These are phyloP conservation scores for Fusarium pseudograminearum DNA, from an alignment of 2,329 filamentous ascomycete species.

Conservation along the genomic window DNA sequence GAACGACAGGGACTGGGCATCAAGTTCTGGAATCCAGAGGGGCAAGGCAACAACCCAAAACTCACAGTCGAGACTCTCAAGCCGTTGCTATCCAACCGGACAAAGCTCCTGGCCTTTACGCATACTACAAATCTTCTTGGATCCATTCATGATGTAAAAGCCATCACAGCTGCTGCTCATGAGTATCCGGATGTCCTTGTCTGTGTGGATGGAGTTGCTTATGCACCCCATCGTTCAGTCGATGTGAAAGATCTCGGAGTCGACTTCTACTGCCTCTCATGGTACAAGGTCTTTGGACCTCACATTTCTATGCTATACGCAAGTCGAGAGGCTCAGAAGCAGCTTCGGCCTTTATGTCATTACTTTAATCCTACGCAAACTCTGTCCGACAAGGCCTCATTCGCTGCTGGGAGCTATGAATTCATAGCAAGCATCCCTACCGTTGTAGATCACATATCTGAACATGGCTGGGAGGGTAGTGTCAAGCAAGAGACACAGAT, in stretches of 20 bases:
- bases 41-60: slow-evolving; percentile 59
- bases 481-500: slow-evolving; percentile 70
- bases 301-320: slow-evolving; percentile 80
- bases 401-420: slow-evolving; percentile 79
- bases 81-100: slow-evolving; percentile 70
- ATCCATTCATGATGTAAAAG: slow-evolving; percentile 72
- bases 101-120: slow-evolving; percentile 77
- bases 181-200: slow-evolving; percentile 64
- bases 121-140: slow-evolving; percentile 81
- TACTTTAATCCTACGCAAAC: slow-evolving; percentile 74
- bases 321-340: slow-evolving; percentile 65
- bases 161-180: slow-evolving; percentile 67
- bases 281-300: slow-evolving; percentile 87
- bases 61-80: slow-evolving; percentile 69
- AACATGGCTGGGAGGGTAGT: slow-evolving; percentile 63
- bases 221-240: slow-evolving; percentile 77
- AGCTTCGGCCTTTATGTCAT: slow-evolving; percentile 69
- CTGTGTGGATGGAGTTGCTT: slow-evolving; percentile 81
- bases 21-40: slow-evolving; percentile 17
- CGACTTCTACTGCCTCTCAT: slow-evolving; percentile 83
- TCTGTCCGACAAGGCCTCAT: slow-evolving; percentile 74
- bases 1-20: slow-evolving; percentile 63
- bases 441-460: slow-evolving; percentile 71
- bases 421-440: slow-evolving; percentile 71
- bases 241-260: slow-evolving; percentile 76